Percentiles rank a stretch among this genome's conserved stretches.
Conservation (phyloP, 768 basidiomycete genomes). For the Tylopilus plumbeoviolaceoides region DNA sequence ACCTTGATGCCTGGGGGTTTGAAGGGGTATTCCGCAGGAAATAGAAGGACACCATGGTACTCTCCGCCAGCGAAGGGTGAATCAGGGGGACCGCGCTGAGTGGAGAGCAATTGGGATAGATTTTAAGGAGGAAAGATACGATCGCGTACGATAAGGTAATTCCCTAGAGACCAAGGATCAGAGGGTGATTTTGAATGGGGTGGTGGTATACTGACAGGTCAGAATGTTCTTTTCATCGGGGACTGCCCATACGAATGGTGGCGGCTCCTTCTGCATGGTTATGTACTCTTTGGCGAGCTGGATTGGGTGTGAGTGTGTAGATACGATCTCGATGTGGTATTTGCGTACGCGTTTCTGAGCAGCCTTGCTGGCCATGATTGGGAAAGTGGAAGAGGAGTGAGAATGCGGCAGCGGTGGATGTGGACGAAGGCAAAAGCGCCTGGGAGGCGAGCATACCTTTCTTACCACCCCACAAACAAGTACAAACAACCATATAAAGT, state of each 20-base stretch:
- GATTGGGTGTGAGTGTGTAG: conserved; percentile 42
- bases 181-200: conserved; percentile 3
- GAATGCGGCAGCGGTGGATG: conserved; percentile 15
- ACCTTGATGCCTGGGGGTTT: conserved; percentile 98
- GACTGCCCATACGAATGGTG: conserved; percentile 92
- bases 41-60: conserved; percentile 88
- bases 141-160: conserved; percentile 80
- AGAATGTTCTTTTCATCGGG: conserved; percentile 98
- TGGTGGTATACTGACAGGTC: conserved; percentile 60
- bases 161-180: conserved; percentile 56
- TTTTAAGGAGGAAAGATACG: background rate
- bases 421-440: conserved; percentile 22
- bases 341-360: conserved; percentile 73
- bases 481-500: too few relatives aligned
- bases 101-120: conserved; percentile 5
- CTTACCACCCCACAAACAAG: conserved; percentile 26
- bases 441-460: conserved; percentile 21
- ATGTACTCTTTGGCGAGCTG: conserved; percentile 86
- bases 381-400: background rate
- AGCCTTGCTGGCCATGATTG: conserved; percentile 76
- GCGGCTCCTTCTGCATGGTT: conserved; percentile 88
- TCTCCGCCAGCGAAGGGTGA: conserved; percentile 90
- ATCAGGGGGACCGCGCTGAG: conserved; percentile 88
- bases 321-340: conserved; percentile 7
- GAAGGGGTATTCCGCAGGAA: conserved; percentile 94